These are phyloP conservation scores for Castanopsis chinensis DNA, from an alignment of 306 rosid genomes.

Conservation along the genomic window DNA sequence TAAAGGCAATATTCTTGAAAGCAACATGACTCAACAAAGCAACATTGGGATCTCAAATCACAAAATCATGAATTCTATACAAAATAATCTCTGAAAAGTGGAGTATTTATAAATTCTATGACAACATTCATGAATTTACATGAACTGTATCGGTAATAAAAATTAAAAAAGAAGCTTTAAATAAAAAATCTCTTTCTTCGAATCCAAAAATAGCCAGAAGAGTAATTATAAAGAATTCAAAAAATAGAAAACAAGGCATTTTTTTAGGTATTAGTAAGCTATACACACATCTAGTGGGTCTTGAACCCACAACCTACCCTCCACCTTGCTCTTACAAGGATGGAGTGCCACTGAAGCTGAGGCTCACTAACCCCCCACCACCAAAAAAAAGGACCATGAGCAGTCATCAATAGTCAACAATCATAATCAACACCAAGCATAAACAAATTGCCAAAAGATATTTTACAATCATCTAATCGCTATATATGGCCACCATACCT, in stretches of 20 bases:
- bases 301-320: too few relatives aligned
- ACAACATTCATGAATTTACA: neutral
- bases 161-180: neutral
- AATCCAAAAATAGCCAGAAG: too few relatives aligned
- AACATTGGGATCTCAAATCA: neutral
- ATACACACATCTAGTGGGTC: too few relatives aligned
- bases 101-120: neutral
- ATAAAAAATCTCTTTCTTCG: neutral
- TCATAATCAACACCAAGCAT: neutral
- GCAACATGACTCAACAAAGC: neutral
- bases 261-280: too few relatives aligned
- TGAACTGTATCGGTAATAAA: neutral
- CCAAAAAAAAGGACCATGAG: neutral
- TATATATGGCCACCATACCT: constrained; percentile 50
- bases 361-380: neutral
- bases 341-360: too few relatives aligned
- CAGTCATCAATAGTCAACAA: neutral
- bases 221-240: too few relatives aligned
- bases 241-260: too few relatives aligned
- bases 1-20: neutral
- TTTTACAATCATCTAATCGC: constrained; percentile 6
- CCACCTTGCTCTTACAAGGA: too few relatives aligned
- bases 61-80: neutral
- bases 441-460: neutral
- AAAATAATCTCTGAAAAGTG: neutral